Evolutionary conservation across 75 land plant species (phyloP).

Genomic region (Cupressus sempervirens): DNA sequence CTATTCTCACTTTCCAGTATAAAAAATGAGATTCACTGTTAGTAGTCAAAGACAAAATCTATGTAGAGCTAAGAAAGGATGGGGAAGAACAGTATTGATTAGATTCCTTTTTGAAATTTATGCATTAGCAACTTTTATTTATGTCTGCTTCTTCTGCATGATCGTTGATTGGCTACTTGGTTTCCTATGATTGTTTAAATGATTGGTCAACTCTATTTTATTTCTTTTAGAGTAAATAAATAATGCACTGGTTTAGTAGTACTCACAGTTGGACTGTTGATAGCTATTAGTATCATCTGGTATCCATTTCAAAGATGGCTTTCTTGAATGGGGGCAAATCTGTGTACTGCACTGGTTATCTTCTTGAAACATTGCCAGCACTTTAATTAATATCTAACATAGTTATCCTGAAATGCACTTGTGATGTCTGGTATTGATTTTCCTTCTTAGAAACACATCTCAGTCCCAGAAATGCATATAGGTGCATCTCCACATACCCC

Average conservation of each 20-base stretch:
- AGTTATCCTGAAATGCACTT: background rate
- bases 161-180: background rate
- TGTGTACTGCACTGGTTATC: constrained; percentile 2
- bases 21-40: background rate
- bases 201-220: background rate
- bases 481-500: background rate
- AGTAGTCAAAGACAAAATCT: background rate
- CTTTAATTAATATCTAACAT: background rate
- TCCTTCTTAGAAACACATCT: background rate
- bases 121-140: background rate
- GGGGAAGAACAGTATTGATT: background rate
- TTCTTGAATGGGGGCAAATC: background rate
- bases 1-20: background rate
- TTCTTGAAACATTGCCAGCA: background rate
- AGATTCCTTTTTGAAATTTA: background rate
- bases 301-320: background rate
- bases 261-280: background rate
- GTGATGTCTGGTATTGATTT: background rate
- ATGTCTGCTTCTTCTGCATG: background rate
- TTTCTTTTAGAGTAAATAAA: background rate
- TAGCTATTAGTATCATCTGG: background rate
- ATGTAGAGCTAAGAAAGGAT: background rate
- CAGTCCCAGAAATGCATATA: background rate
- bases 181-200: background rate
- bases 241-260: background rate